These are phyloP conservation scores for Ceratobasidium sp. DNA, from an alignment of 1,284 basidiomycete species.

Conservation along the genomic window DNA sequence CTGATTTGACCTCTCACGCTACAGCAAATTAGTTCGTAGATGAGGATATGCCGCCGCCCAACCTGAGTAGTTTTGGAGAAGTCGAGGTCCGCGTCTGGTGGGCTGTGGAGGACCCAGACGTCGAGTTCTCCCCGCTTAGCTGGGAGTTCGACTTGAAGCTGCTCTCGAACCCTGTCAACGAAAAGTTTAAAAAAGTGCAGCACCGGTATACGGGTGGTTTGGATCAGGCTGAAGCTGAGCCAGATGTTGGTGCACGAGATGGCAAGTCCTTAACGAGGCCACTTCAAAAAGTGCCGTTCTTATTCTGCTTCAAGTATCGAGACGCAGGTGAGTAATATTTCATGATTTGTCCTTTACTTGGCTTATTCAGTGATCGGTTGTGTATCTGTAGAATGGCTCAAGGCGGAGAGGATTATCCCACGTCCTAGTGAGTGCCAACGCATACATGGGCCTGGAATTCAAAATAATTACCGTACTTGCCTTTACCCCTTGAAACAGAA, in stretches of 20 bases:
- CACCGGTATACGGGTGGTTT: not conserved
- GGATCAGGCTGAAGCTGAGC: not conserved
- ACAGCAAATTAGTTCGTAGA: not conserved
- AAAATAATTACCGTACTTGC: too few species aligned
- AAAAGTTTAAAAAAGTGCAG: not conserved
- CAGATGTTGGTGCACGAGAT: not conserved
- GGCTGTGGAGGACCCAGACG: not conserved
- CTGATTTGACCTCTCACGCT: not conserved
- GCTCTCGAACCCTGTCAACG: not conserved
- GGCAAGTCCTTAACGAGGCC: not conserved
- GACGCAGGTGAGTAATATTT: not conserved
- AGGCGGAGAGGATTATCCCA: too few species aligned
- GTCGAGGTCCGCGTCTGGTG: not conserved
- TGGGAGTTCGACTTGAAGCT: not conserved
- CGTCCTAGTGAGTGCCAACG: too few species aligned
- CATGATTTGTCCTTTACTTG: too few species aligned
- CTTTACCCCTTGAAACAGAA: too few species aligned
- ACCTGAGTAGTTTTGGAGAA: not conserved
- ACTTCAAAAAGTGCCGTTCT: not conserved
- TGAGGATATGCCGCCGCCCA: not conserved
- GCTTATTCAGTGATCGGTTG: too few species aligned
- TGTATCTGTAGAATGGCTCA: too few species aligned
- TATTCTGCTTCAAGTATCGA: not conserved
- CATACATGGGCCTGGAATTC: too few species aligned
- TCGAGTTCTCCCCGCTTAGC: not conserved